Evolutionary conservation across 179 eudicot genomes (phyloP), one percentile per base, ranked within the genome.

Genomic region (Corrigiola litoralis): DNA sequence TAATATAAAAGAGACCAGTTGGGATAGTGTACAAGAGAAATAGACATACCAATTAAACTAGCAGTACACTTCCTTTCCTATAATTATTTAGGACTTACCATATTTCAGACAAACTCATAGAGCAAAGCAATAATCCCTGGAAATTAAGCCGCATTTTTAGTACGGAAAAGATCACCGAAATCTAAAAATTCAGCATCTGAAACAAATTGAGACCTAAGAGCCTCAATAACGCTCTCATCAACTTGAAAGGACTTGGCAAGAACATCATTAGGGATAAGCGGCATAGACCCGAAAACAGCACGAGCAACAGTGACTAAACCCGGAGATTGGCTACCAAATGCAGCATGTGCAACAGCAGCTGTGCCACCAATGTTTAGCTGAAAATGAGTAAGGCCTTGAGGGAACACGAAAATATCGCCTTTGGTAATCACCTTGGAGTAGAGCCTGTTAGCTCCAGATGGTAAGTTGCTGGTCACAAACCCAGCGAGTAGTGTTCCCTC

Each of bases 231-330:
- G 2, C 37, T 64, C 34, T 58, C 61, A 49, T 75, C 56, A 33
- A 65, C 67, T 61, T 75, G 79, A 50, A 75, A 75, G 1, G 62
- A 61, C 47, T 49, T 59, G 2, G 71, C 45, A 58, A 75, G 79
- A 18, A 75, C 71, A 18, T 29, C 61, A 44, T 38, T 71, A 4
- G 38, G 21, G 23, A 75, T 64, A 4, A 23, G 51, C 2, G 74
- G 79, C 6, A n/a, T 53, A 5, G 79, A 69, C 25, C 79, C 79
- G 23, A 75, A 69, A 20, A 64, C 57, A 9, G 74, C 79, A 44
- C 37, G 46, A 17, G 69, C 57, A 32, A 75, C 23, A 14, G 56
- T 60, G 3, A 62, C 52, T 7, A 65, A 36, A n/a, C 77, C 73
- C 4, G 77, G 77, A 31, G 44, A 40, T 44, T 74, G 77, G 59